Evolutionary conservation across 2,329 filamentous ascomycete species (phyloP), one percentile per base, ranked within the genome.

Genomic region (Alternaria ethzedia): DNA sequence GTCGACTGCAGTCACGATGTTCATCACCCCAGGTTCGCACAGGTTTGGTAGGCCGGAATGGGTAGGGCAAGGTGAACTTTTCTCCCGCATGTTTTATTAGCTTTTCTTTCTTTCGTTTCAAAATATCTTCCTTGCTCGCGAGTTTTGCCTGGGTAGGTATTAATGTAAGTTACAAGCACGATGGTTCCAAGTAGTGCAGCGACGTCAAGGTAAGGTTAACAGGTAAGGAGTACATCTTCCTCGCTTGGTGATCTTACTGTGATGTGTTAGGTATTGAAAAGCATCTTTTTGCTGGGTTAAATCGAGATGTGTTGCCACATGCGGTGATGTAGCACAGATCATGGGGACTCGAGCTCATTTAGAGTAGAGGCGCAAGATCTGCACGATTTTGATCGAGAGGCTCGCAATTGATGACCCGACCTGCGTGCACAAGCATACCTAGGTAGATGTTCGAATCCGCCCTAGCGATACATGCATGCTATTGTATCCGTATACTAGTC

Each of bases 211-310:
- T 75, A 73, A 69, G 73, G 72, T 72, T 68, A 41, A 64, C 69
- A 75, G 73, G 71, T 73, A 75, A 68, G 70, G 70, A 68, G 57
- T 63, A 26, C 52, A 64, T n/a, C 49, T 54, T 71, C 69, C 69
- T 70, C 59, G 60, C 71, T 74, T 72, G 64, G 66, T 69, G 71
- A 74, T 76, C 72, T 75, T 75, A 61, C 68, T 65, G 57, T 66
- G 63, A 66, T 66, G 57, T 46, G 21, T 21, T 44, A 28, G n/a
- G 23, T 28, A 17, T 17, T 1, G 7, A 28, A 49, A 28, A 46
- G 44, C 10, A 44, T 5, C 12, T 15, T 32, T 30, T 32, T 32
- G 30, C 30, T 32, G 15, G 12, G 30, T 15, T 32, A 1, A 13
- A 4, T 32, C 30, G 30, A 32, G 30, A 13, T 7, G 12, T 32